phyloP scores from a whole-genome alignment of 2,329 filamentous ascomycete species.

The Colletotrichum tofieldiae region DNA sequence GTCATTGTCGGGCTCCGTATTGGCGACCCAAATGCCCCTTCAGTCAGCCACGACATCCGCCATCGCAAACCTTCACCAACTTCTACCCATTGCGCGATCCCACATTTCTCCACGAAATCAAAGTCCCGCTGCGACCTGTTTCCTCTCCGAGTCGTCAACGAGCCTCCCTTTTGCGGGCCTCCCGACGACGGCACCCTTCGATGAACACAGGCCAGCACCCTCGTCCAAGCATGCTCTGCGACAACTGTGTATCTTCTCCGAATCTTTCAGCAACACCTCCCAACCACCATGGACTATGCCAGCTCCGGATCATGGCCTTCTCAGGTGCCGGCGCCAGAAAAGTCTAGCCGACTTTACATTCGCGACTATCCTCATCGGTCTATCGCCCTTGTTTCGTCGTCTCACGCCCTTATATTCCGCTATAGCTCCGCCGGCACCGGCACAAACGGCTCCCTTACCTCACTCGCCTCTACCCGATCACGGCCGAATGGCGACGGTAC shows the following conservation, averaged over 20 bases:
- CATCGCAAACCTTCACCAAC: conserved; percentile 8
- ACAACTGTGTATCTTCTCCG: conserved; percentile 19
- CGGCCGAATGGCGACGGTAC: conserved; percentile 60
- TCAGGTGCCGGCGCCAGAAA: conserved; percentile 66
- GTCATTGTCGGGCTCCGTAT: conserved; percentile 39
- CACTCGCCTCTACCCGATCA: conserved; percentile 63
- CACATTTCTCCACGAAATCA: not conserved
- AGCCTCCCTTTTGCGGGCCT: not conserved
- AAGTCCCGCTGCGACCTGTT: conserved; percentile 6
- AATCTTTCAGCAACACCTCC: conserved; percentile 21
- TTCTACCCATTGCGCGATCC: conserved; percentile 20
- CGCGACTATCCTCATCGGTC: conserved; percentile 90
- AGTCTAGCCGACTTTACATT: conserved; percentile 84
- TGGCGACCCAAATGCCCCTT: conserved; percentile 34
- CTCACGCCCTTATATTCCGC: conserved; percentile 87
- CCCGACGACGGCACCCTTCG: conserved; percentile 17
- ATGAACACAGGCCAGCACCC: conserved; percentile 20
- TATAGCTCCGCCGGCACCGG: conserved; percentile 79
- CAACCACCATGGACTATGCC: conserved; percentile 64
- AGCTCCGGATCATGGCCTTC: conserved; percentile 60
- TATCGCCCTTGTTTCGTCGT: conserved; percentile 86
- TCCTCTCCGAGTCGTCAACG: conserved; percentile 10
- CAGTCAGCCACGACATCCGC: conserved; percentile 30
- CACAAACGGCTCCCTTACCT: conserved; percentile 71
- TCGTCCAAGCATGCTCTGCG: conserved; percentile 34